A percentile compares a stretch with the other conserved stretches of the same genome.
These are phyloP conservation scores for Diaporthe ampelina DNA, from an alignment of 2,329 filamentous ascomycete genomes.

Conservation along the genomic window DNA sequence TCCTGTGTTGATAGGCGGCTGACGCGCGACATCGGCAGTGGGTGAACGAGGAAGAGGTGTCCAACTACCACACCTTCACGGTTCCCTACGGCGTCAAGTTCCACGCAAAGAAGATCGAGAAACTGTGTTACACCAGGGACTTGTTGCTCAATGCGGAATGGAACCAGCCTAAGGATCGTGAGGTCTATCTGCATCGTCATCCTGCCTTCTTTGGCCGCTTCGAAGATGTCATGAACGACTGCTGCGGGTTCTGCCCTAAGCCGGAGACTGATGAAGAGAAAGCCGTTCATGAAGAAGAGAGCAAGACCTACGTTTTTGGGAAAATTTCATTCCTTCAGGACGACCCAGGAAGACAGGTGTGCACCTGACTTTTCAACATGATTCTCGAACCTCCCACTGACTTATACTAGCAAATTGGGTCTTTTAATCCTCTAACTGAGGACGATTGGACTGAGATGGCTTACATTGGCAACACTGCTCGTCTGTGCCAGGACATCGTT, in stretches of 20 bases:
- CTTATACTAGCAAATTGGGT: slow-evolving; percentile 62
- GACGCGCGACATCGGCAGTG: slow-evolving; percentile 57
- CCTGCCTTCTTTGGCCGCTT: slow-evolving; percentile 87
- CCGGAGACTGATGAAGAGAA: slow-evolving; percentile 79
- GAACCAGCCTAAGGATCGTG: slow-evolving; percentile 83
- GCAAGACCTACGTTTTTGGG: slow-evolving; percentile 82
- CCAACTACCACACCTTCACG: slow-evolving; percentile 83
- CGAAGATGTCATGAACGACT: slow-evolving; percentile 82
- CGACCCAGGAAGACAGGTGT: slow-evolving; percentile 81
- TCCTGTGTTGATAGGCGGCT: background rate
- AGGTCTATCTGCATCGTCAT: slow-evolving; percentile 84
- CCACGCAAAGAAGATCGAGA: slow-evolving; percentile 81
- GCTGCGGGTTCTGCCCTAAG: slow-evolving; percentile 83
- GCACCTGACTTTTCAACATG: background rate
- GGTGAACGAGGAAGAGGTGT: slow-evolving; percentile 82
- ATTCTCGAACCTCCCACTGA: background rate
- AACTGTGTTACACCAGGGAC: slow-evolving; percentile 85
- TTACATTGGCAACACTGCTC: slow-evolving; percentile 83
- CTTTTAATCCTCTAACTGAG: slow-evolving; percentile 85
- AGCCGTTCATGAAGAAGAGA: slow-evolving; percentile 78
- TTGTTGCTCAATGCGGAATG: slow-evolving; percentile 88
- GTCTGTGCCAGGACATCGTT: slow-evolving; percentile 85
- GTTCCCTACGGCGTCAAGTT: slow-evolving; percentile 76
- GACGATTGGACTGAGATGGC: slow-evolving; percentile 94
- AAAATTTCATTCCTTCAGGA: slow-evolving; percentile 82